Evolutionary conservation across 352 stramenopile species (phyloP), one percentile per base, ranked within the genome.

Genomic region (Saprolegnia diclina): DNA sequence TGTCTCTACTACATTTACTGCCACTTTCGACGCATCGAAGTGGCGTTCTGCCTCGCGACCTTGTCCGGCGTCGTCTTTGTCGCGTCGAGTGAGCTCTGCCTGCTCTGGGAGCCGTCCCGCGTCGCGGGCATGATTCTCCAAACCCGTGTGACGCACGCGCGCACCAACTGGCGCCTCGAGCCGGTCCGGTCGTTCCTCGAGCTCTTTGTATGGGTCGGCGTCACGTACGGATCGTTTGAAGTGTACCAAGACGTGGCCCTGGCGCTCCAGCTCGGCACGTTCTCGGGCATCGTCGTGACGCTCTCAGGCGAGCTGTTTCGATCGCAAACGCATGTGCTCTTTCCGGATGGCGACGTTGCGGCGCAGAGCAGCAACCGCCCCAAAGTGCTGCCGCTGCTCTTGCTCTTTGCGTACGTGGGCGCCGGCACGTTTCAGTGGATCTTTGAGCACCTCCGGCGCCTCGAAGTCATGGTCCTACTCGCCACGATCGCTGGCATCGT

Each of bases 371-470:
- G 21, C 26, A 38, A 73, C 6, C 67, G 73, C 16, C 76, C 76
- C 5, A 73, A 76, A 9, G 74, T 78, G 1, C 55, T 81, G 5
- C 76, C 76, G 32, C 62, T 75, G 9, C 90, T 94, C 79, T 71
- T 92, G 5, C 71, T 94, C 45, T 92, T 94, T 68, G 84, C 84
- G 21, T 94, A 94, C 66, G 84, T 94, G 22, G 87, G 87, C 1
- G 91, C 86, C 18, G 83, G 86, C 37, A 94, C 86, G 10, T 94
- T 94, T 64, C 83, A 92, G 62, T 94, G 86, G 86, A 94, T 94
- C 35, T 94, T 90, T 56, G 87, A 94, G 62, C 91, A 94, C 64
- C 87, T 92, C 54, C 84, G 87, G 45, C 89, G 84, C 45, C 73
- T 94, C 18, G 87, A 94, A 72, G 83, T 94, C 26, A 92, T 83